Evolutionary conservation across 2,329 filamentous ascomycete species (phyloP).

Genomic region (Alternaria angustiovoidea): DNA sequence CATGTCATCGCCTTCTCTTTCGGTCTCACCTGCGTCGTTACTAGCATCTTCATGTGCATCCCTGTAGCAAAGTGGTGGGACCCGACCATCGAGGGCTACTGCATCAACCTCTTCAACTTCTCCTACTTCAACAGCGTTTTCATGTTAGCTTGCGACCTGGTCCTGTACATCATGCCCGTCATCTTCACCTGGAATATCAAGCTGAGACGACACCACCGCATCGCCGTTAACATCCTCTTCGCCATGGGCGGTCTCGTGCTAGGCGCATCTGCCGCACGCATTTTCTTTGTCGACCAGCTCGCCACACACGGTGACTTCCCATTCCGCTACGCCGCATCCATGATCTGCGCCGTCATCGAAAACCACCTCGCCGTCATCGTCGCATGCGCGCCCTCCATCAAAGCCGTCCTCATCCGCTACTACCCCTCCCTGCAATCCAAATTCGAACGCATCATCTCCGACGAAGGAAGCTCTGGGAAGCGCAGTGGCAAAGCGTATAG

Average conservation of each 20-base stretch:
- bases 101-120: conserved; percentile 48
- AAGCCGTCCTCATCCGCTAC: conserved; percentile 35
- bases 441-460: conserved; percentile 24
- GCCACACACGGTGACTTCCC: conserved; percentile 34
- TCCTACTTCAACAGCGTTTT: conserved; percentile 49
- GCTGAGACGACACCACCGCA: conserved; percentile 39
- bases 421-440: conserved; percentile 36
- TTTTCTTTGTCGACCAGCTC: conserved; percentile 38
- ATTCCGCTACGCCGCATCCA: conserved; percentile 36
- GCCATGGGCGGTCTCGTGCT: conserved; percentile 44
- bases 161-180: conserved; percentile 51
- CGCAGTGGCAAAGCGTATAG: background rate
- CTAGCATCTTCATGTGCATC: conserved; percentile 48
- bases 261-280: conserved; percentile 35
- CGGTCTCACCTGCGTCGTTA: conserved; percentile 43
- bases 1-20: conserved; percentile 47
- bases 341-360: conserved; percentile 48
- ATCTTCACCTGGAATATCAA: conserved; percentile 50
- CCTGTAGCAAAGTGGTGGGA: conserved; percentile 48
- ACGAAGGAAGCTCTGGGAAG: background rate
- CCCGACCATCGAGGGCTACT: conserved; percentile 33
- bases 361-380: conserved; percentile 50
- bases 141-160: conserved; percentile 50
- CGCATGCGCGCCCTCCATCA: conserved; percentile 47
- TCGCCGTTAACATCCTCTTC: conserved; percentile 48